Evolutionary conservation across 75 land plant species (phyloP).

Genomic region (Pinus taeda): DNA sequence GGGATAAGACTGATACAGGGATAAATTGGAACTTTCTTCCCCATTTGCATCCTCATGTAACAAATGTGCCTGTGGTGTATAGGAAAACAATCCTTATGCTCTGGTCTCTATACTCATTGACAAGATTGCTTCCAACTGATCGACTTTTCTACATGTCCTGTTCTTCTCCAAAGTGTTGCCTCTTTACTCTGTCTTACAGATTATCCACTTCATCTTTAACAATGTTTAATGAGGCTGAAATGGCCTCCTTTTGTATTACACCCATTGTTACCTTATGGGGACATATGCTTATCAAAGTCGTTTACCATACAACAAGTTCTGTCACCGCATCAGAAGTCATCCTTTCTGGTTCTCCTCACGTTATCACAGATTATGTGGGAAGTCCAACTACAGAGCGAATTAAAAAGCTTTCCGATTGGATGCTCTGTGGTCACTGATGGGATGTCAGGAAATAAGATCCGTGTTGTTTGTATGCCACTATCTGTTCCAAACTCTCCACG

Average conservation of each 20-base stretch:
- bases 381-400: constrained; percentile 81
- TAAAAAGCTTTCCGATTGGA: no score
- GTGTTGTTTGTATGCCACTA: no score
- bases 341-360: constrained; percentile 47
- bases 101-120: no score
- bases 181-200: constrained; percentile 57
- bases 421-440: no score
- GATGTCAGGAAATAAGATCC: no score
- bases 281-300: constrained; percentile 49
- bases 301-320: constrained; percentile 55
- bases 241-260: constrained; percentile 43
- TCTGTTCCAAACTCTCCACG: no score
- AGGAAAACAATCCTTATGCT: no score
- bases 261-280: no score
- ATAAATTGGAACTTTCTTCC: no score
- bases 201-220: constrained; percentile 62
- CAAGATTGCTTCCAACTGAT: constrained; percentile 73
- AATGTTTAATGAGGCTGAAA: constrained; percentile 43
- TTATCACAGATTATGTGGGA: constrained; percentile 90
- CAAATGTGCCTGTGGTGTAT: no score
- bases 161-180: constrained; percentile 40
- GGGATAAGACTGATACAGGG: no score
- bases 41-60: no score
- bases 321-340: constrained; percentile 57
- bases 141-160: constrained; percentile 45